Conservation (phyloP, 306 rosid species). For the Trifolium fragiferum region DNA sequence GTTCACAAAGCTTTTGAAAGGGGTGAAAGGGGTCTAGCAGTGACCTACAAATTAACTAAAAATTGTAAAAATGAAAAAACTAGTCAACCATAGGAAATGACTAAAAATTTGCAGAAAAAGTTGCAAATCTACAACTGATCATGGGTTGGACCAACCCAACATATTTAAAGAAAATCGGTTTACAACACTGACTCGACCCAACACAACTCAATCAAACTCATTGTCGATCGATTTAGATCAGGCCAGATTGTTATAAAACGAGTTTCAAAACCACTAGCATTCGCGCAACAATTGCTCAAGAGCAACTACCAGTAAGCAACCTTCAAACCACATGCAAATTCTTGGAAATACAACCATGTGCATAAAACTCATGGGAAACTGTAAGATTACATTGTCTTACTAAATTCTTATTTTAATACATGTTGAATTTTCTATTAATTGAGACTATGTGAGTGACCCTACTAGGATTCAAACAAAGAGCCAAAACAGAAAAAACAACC, state of each 20-base stretch:
- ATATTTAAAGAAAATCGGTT: not conserved
- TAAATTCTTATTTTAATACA: not conserved
- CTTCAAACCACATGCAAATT: not conserved
- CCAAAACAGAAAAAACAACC: not conserved
- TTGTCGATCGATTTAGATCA: not conserved
- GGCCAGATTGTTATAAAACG: not conserved
- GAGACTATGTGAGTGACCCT: not conserved
- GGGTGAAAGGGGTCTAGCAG: not conserved
- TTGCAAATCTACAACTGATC: not conserved
- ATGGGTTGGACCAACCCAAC: not conserved
- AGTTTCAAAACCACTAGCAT: not conserved
- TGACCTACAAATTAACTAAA: not conserved
- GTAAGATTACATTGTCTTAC: not conserved
- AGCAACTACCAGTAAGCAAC: not conserved
- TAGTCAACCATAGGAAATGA: not conserved
- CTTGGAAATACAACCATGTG: not conserved
- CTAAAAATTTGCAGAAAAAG: not conserved
- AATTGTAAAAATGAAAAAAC: not conserved
- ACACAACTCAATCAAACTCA: not conserved
- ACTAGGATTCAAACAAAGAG: not conserved
- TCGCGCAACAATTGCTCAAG: not conserved
- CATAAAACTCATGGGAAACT: not conserved
- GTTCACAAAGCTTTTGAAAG: too few species aligned
- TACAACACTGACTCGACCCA: not conserved
- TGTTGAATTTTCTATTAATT: not conserved